Percentiles rank a stretch among this genome's conserved stretches.
Conservation (phyloP, 2,329 filamentous ascomycete species). For the Fusarium sulawesiense region DNA sequence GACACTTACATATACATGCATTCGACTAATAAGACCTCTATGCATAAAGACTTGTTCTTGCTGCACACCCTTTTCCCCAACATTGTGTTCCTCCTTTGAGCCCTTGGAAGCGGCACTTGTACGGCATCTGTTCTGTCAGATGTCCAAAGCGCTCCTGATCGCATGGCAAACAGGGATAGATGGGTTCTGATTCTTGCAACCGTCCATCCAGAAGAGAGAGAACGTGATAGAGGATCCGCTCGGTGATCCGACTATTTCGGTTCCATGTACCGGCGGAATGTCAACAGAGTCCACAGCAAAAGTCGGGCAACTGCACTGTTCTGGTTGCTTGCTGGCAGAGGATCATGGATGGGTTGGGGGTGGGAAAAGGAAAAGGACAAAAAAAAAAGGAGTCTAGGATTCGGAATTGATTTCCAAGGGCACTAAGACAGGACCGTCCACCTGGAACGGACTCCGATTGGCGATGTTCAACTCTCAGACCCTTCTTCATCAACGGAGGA, state of each 20-base stretch:
- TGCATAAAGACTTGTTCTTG: neutral
- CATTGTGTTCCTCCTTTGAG: neutral
- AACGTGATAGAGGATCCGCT: neutral
- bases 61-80: constrained; percentile 2
- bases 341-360: constrained; percentile 3
- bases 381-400: constrained; percentile 26
- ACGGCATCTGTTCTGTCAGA: constrained; percentile 33
- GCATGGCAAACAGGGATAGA: constrained; percentile 39
- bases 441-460: constrained; percentile 46
- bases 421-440: constrained; percentile 42
- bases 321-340: neutral
- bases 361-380: constrained; percentile 4
- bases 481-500: constrained; percentile 25
- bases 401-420: constrained; percentile 21
- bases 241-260: constrained; percentile 38
- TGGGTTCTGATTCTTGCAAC: constrained; percentile 8
- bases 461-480: constrained; percentile 28
- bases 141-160: constrained; percentile 17
- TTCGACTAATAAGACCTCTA: neutral
- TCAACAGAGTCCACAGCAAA: constrained; percentile 17
- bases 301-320: neutral
- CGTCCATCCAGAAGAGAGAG: constrained; percentile 16
- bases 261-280: constrained; percentile 25
- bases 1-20: neutral
- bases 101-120: constrained; percentile 29